These are phyloP conservation scores for Rossbeevera mucosa DNA, from an alignment of 768 basidiomycete species.

Conservation along the genomic window DNA sequence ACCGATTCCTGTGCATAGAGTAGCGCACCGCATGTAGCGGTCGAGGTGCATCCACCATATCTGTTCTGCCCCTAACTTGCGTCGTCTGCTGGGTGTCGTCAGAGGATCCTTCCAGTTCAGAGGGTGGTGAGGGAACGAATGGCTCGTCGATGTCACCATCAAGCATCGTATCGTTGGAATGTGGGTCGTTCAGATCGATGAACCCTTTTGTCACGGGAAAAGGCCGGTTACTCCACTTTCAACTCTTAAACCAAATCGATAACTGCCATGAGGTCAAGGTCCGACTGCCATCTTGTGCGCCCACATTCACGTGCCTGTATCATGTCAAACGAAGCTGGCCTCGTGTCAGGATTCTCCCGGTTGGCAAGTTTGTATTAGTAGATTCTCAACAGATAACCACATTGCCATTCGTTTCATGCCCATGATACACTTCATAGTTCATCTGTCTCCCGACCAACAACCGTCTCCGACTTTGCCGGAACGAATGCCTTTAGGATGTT, in stretches of 20 bases:
- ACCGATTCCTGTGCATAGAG: constrained; percentile 30
- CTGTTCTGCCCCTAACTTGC: constrained; percentile 12
- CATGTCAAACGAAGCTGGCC: constrained; percentile 18
- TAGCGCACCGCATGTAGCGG: constrained; percentile 31
- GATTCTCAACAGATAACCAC: constrained; percentile 13
- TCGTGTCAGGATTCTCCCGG: constrained; percentile 13
- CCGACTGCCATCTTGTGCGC: constrained; percentile 11
- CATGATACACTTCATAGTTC: constrained; percentile 38
- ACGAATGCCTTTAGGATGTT: constrained; percentile 76
- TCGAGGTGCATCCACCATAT: constrained; percentile 25
- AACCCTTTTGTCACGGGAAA: too few species aligned
- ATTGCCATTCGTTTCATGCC: constrained; percentile 5
- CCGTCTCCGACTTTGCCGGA: constrained; percentile 34
- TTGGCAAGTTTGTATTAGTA: constrained; percentile 15
- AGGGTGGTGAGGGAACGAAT: constrained; percentile 28
- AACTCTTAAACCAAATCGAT: too few species aligned
- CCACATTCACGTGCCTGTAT: constrained; percentile 19
- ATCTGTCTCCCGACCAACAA: constrained; percentile 29
- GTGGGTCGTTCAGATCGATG: constrained; percentile 7
- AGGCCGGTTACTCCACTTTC: too few species aligned
- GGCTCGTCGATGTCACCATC: constrained; percentile 28
- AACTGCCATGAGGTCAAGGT: constrained; percentile 23
- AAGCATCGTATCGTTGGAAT: constrained; percentile 24
- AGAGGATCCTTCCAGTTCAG: constrained; percentile 23
- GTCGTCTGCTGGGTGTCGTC: constrained; percentile 26